These are phyloP conservation scores for Vitis hybrid DNA, from an alignment of 177 flowering plant species.

Conservation along the genomic window DNA sequence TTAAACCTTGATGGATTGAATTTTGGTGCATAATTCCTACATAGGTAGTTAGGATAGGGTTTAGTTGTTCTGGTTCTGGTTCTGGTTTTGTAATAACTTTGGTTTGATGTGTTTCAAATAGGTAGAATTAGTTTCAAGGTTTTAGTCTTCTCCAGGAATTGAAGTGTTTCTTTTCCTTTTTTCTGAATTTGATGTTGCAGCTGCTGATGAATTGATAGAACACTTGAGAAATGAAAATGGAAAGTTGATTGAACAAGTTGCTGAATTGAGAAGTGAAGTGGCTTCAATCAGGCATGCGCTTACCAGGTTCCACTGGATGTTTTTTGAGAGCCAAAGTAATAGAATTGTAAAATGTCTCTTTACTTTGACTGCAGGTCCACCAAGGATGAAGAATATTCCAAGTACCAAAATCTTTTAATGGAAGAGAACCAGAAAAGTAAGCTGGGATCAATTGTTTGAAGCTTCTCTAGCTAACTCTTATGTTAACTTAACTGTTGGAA, in stretches of 20 bases:
- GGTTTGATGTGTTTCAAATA: too few relatives aligned
- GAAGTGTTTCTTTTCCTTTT: not conserved
- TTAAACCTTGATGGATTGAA: too few relatives aligned
- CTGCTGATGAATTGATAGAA: conserved; percentile 67
- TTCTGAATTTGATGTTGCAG: conserved; percentile 37
- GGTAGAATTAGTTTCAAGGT: too few relatives aligned
- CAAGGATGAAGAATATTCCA: conserved; percentile 31
- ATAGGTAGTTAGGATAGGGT: too few relatives aligned
- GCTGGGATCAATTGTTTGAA: conserved; percentile 9
- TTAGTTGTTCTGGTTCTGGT: too few relatives aligned
- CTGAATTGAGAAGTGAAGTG: conserved; percentile 48
- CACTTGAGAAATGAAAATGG: conserved; percentile 57
- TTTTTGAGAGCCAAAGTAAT: not conserved
- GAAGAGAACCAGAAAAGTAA: conserved; percentile 65
- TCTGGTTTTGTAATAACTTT: too few relatives aligned
- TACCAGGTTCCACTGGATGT: not conserved
- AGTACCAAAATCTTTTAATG: conserved; percentile 44
- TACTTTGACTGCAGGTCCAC: conserved; percentile 41
- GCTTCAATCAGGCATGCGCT: conserved; percentile 44
- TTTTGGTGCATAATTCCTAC: too few relatives aligned
- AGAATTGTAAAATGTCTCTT: not conserved
- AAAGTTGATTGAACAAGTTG: conserved; percentile 32
- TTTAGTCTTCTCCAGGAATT: conserved; percentile 4
- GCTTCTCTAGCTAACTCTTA: not conserved
- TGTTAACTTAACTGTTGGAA: not conserved